Base-by-base conservation (phyloP, 768 basidiomycete genomes). In the Dioszegia crocea region DNA sequence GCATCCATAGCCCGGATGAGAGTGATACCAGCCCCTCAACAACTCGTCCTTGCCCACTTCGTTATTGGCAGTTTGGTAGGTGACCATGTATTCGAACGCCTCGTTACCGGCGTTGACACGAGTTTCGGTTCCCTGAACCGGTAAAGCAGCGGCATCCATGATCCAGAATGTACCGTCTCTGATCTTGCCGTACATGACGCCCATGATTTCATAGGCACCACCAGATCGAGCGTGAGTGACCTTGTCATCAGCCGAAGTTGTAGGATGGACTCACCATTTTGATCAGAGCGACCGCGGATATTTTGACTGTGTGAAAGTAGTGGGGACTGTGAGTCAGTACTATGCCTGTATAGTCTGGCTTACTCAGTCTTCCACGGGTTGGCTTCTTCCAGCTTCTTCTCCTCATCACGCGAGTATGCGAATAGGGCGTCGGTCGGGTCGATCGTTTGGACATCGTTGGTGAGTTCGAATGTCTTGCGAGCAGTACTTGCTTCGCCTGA, bases 181-280 rank as follows among this genome's bases (percentile, higher is more conserved):
- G 36, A 96, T 87, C 78, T 96, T 94, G 57, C 93, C 93, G 78
- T 96, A 93, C 92, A 99, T 96, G 30, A 98, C 83, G 10, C 94
- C 94, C 94, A 99, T 99, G 73, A 99, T 96, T 79, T 99, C 94
- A 80, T 97, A 90, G 59, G 88, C 88, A 4, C 96, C 94, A 59
- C 94, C 94, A 2, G 94, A 97, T 50, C 94, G 86, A 30, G 94
- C 94, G 76, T 97, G 94, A 31, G 79, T 81, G 33, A 81, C 78
- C 79, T 80, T 40, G n/a, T 3, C 24, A 45, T 51, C 6, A 53
- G 39, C 21, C 48, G 14, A 33, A 14, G 33, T 27, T 23, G 49
- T 21, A 43, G 48, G 30, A 6, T n/a, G 45, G 21, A 39, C 75
- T 38, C n/a, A 79, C 81, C 81, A 82, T 82, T 65, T 82, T 82